These are phyloP conservation scores for Insectozyma bohioensis DNA, from an alignment of 1,139 yeast species.

Conservation along the genomic window DNA sequence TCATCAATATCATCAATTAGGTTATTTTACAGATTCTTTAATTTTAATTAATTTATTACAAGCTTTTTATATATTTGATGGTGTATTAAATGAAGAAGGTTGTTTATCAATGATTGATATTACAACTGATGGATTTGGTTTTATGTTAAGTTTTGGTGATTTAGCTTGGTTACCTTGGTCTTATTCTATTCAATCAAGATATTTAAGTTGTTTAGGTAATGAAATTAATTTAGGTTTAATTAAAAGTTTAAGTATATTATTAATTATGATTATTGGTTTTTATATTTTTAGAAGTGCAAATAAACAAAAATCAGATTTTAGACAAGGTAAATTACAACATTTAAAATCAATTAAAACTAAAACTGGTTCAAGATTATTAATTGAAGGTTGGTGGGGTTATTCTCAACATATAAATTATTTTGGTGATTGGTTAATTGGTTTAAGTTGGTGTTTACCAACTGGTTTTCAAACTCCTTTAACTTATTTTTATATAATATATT, in stretches of 20 bases:
- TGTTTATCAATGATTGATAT: slow-evolving; percentile 91
- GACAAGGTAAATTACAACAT: slow-evolving; percentile 68
- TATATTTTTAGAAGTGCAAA: slow-evolving; percentile 83
- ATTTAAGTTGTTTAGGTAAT: slow-evolving; percentile 57
- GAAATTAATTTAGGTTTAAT: slow-evolving; percentile 56
- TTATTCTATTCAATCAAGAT: slow-evolving; percentile 83
- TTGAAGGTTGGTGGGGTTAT: slow-evolving; percentile 95
- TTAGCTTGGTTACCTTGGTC: slow-evolving; percentile 93
- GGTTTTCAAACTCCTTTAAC: slow-evolving; percentile 82
- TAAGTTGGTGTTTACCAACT: slow-evolving; percentile 92
- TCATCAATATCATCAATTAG: slow-evolving; percentile 65
- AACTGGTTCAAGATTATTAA: slow-evolving; percentile 76
- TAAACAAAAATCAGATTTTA: slow-evolving; percentile 80
- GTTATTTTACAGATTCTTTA: slow-evolving; percentile 70
- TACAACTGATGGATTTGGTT: slow-evolving; percentile 95
- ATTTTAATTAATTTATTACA: slow-evolving; percentile 68
- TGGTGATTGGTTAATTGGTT: slow-evolving; percentile 93
- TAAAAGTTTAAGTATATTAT: slow-evolving; percentile 34
- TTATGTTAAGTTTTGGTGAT: slow-evolving; percentile 94
- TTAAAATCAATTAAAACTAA: slow-evolving; percentile 66
- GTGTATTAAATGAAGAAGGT: slow-evolving; percentile 89
- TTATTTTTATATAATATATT: slow-evolving; percentile 82
- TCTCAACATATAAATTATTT: slow-evolving; percentile 93
- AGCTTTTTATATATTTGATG: slow-evolving; percentile 83
- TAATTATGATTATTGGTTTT: slow-evolving; percentile 60